phyloP scores from a whole-genome alignment of 345 rosid genomes.

The Firmiana major region DNA sequence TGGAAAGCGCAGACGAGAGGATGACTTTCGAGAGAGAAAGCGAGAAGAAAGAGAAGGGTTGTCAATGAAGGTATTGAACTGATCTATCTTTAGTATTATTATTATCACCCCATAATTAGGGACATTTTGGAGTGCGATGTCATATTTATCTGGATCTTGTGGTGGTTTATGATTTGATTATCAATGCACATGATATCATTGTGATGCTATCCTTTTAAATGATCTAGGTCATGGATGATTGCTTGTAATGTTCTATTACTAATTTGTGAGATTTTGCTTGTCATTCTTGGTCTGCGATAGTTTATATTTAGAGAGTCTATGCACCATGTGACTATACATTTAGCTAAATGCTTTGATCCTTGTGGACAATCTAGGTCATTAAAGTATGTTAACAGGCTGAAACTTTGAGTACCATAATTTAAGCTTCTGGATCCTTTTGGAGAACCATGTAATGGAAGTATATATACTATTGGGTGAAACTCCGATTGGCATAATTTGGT shows the following conservation, averaged over 20 bases:
- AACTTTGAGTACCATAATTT: not conserved
- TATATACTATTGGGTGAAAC: not conserved
- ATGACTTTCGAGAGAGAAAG: constrained; percentile 89
- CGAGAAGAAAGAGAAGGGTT: constrained; percentile 77
- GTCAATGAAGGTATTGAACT: constrained; percentile 54
- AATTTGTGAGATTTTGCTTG: not conserved
- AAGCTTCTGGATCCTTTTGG: not conserved
- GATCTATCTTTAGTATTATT: not conserved
- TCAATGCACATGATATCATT: not conserved
- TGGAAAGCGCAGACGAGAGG: constrained; percentile 86
- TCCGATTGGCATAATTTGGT: not conserved
- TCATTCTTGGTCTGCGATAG: not conserved
- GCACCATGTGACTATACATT: not conserved
- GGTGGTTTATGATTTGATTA: not conserved
- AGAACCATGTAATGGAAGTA: not conserved
- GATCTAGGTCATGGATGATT: not conserved
- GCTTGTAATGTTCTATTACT: too few species aligned
- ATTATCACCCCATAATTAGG: too few species aligned
- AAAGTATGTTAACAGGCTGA: not conserved
- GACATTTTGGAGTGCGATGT: not conserved
- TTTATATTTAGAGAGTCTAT: not conserved
- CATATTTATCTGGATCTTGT: not conserved
- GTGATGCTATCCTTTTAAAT: not conserved
- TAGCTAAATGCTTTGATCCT: not conserved
- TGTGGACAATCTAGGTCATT: not conserved